phyloP scores from a whole-genome alignment of 2,329 filamentous ascomycete genomes.

The Cladosporium cucumerinum region DNA sequence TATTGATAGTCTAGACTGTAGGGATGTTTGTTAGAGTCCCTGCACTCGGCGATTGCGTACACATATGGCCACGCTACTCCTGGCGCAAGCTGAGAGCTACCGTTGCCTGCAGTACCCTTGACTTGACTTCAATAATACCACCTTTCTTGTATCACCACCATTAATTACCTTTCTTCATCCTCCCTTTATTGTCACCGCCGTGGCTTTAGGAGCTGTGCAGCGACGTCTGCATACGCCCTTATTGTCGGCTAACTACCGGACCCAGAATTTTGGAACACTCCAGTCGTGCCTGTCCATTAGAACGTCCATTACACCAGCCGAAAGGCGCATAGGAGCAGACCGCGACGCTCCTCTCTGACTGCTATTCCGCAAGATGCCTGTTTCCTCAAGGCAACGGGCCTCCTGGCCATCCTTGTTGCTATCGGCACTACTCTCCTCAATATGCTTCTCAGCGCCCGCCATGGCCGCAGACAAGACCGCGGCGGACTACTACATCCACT shows the following conservation, averaged over 20 bases:
- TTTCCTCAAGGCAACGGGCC: constrained; percentile 11
- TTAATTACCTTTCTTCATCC: neutral
- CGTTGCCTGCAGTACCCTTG: neutral
- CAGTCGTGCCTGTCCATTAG: neutral
- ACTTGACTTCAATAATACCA: neutral
- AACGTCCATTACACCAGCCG: neutral
- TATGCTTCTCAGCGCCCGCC: constrained; percentile 15
- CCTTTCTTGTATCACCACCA: neutral
- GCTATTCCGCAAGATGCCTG: neutral
- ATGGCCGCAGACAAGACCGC: constrained; percentile 55
- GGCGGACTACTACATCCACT: constrained; percentile 85
- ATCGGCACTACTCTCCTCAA: constrained; percentile 18
- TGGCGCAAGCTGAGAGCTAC: constrained; percentile 7
- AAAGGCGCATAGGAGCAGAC: constrained; percentile 9
- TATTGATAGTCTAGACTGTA: neutral
- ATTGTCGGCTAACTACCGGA: neutral
- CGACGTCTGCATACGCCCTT: neutral
- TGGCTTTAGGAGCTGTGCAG: neutral
- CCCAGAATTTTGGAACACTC: neutral
- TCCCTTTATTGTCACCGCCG: neutral
- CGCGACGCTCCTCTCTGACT: neutral
- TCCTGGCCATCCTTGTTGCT: constrained; percentile 20
- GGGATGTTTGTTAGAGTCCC: neutral
- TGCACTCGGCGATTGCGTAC: constrained; percentile 13
- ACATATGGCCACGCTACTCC: neutral